Base-by-base conservation (phyloP, 2,329 filamentous ascomycete genomes). In the Elsinoe perseae region DNA sequence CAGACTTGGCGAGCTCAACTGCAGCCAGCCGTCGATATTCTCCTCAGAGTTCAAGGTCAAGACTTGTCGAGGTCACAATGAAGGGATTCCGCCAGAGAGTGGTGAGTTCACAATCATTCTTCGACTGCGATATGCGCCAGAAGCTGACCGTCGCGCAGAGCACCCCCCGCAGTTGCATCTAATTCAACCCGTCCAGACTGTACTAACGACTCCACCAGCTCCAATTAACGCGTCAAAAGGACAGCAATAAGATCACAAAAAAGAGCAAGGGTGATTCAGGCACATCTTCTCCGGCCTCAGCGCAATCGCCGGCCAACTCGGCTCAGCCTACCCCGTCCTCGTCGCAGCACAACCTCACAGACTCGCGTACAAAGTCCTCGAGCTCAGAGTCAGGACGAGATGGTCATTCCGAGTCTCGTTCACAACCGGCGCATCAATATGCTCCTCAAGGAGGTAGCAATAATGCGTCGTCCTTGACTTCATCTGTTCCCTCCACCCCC, bases 41-140 rank as follows among this genome's bases (percentile, higher is more conserved):
- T 18, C 18, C 16, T 30, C 16, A 40, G 3, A 42, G 52, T 38
- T 36, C 44, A 21, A 57, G 42, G 18, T 43, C 18, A 16, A 36
- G 18, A 23, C 40, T 21, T 44, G 40, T 44, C 40, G 40, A 44
- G 57, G 50, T 56, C 62, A 68, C 60, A 75, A 96, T 97, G 92
- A 96, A 95, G 79, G 87, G 89, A 73, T 95, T 97, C 75, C 87
- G 90, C 76, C 89, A 95, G 80, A 89, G 88, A 86, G 90, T 96
- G 80, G 90, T 95, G 83, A 80, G 88, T 83, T 62, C 59, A 58
- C 34, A 56, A 63, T 21, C 4, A 40, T 7, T 30, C 12, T 10
- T 10, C 6, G 28, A 16, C n/a, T 23, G 20, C 21, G 9, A 4
- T 12, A 16, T 54, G 52, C 59, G 64, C 61, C 20, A 43, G 8